Percentiles rank a stretch among this genome's conserved stretches.
These are phyloP conservation scores for Fusarium sororula DNA, from an alignment of 2,329 filamentous ascomycete species.

Conservation along the genomic window DNA sequence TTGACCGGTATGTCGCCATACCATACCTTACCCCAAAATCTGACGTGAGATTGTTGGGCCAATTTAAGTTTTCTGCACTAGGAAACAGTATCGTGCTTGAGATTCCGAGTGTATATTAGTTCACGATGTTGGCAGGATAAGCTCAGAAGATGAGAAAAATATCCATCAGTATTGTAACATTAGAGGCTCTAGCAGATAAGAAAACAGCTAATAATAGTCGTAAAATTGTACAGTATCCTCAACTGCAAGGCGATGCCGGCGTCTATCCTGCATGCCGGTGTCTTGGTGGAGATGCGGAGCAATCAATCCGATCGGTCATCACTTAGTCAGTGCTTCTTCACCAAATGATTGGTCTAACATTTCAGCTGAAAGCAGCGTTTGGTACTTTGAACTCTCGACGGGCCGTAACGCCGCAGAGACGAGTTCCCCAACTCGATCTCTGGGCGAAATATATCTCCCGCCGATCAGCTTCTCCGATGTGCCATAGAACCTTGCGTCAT, in stretches of 20 bases:
- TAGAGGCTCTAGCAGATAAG: not conserved
- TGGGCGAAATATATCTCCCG: not conserved
- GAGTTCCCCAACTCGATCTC: not conserved
- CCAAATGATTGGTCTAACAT: not conserved
- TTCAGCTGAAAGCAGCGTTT: not conserved
- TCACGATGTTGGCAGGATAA: not conserved
- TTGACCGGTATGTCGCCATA: not conserved
- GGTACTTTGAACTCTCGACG: not conserved
- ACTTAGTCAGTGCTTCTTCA: not conserved
- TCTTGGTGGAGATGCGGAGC: slow-evolving; percentile 2
- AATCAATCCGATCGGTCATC: not conserved
- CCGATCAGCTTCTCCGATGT: not conserved
- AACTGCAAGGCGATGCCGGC: not conserved
- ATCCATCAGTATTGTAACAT: not conserved
- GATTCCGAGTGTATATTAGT: not conserved
- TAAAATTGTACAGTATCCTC: accelerated
- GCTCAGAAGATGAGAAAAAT: no score
- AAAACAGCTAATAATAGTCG: accelerated
- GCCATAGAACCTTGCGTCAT: not conserved
- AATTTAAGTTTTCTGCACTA: accelerated
- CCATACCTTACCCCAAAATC: not conserved
- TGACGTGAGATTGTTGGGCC: not conserved
- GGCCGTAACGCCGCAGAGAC: not conserved
- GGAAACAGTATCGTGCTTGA: not conserved
- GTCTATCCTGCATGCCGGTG: not conserved